These are phyloP conservation scores for Arthrobotrys iridis DNA, from an alignment of 2,329 filamentous ascomycete genomes.

Conservation along the genomic window DNA sequence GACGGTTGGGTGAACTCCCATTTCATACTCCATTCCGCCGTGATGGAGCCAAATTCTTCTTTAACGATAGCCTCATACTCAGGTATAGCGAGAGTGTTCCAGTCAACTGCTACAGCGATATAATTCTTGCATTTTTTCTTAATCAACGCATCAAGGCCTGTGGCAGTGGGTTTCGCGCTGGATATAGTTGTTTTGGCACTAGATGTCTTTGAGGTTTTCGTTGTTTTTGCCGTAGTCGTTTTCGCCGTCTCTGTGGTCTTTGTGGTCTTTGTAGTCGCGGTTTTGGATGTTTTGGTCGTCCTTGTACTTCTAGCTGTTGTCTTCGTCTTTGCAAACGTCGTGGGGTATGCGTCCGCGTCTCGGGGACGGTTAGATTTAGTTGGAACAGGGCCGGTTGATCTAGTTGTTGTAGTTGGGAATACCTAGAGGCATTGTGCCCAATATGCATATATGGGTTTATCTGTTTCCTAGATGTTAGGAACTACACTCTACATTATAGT, in stretches of 20 bases:
- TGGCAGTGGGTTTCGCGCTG: not conserved
- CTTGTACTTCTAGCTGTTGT: not conserved
- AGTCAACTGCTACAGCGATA: conserved; percentile 70
- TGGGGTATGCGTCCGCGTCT: not conserved
- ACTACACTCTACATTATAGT: too few species aligned
- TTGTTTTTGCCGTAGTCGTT: not conserved
- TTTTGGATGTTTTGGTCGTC: not conserved
- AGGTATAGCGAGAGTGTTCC: conserved; percentile 65
- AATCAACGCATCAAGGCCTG: conserved; percentile 68
- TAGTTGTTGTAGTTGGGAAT: not conserved
- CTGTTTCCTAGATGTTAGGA: too few species aligned
- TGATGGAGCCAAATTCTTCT: conserved; percentile 72
- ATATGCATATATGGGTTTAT: conserved; percentile 1
- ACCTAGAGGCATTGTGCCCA: not conserved
- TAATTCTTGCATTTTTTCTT: conserved; percentile 73
- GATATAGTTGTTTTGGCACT: not conserved
- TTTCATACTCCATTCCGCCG: conserved; percentile 76
- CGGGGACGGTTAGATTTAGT: not conserved
- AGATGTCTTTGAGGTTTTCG: not conserved
- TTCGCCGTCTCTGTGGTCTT: not conserved
- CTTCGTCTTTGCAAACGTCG: not conserved
- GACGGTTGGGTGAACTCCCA: conserved; percentile 67
- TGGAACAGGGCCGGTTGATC: not conserved
- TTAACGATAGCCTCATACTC: conserved; percentile 69
- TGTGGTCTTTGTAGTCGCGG: not conserved